Percentiles rank a stretch among this genome's conserved stretches.
Conservation (phyloP, 1,284 basidiomycete genomes). For the Papiliotrema laurentii region DNA sequence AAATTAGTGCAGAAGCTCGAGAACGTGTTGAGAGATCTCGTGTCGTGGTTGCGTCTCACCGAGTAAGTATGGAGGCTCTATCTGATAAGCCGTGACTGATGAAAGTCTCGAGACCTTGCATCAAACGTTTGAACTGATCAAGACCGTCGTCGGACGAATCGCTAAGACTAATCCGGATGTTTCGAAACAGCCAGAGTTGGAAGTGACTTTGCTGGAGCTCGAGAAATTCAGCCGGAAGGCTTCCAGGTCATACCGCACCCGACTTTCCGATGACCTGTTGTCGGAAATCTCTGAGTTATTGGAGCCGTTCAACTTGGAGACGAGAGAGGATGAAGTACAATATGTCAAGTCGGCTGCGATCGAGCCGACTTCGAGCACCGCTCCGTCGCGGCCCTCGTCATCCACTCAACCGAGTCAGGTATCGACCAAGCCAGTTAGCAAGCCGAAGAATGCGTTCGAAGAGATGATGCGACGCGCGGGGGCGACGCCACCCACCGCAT, state of each 20-base stretch:
- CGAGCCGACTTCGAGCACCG: not conserved
- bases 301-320: slow-evolving; percentile 35
- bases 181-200: slow-evolving; percentile 20
- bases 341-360: slow-evolving; percentile 18
- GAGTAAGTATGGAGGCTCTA: slow-evolving; percentile 51
- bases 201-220: slow-evolving; percentile 34
- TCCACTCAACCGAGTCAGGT: not conserved
- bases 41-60: slow-evolving; percentile 82
- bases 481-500: no score
- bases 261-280: slow-evolving; percentile 43
- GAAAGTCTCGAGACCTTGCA: slow-evolving; percentile 68
- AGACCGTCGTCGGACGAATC: slow-evolving; percentile 63
- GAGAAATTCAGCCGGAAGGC: slow-evolving; percentile 45
- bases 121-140: slow-evolving; percentile 76
- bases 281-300: slow-evolving; percentile 47
- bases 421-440: slow-evolving; percentile 5
- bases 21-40: slow-evolving; percentile 68
- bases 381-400: not conserved
- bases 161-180: slow-evolving; percentile 28
- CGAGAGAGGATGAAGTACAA: slow-evolving; percentile 41
- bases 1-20: slow-evolving; percentile 74
- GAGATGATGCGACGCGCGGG: slow-evolving; percentile 43
- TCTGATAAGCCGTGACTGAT: slow-evolving; percentile 4
- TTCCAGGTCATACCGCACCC: slow-evolving; percentile 35
- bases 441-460: slow-evolving; percentile 41